phyloP scores from a whole-genome alignment of 2,329 filamentous ascomycete genomes.

The Thermoascus crustaceus region DNA sequence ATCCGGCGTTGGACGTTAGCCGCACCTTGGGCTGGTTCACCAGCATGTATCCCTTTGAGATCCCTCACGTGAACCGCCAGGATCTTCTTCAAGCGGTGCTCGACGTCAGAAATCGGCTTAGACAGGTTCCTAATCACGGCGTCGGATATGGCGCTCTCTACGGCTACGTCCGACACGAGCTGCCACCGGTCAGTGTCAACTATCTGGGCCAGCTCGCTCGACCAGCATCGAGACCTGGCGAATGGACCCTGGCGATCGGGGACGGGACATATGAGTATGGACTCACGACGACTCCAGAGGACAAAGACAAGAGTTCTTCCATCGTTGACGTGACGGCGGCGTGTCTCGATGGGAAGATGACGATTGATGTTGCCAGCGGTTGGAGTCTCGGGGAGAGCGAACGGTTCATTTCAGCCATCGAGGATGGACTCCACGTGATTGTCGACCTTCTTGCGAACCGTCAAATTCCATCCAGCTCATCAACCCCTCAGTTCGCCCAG shows the following conservation, averaged over 20 bases:
- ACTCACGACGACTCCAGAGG: background rate
- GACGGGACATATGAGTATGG: background rate
- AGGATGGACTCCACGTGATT: background rate
- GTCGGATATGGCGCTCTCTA: background rate
- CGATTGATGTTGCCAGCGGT: background rate
- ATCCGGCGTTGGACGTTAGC: conserved; percentile 3
- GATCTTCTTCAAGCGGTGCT: background rate
- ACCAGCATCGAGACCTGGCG: background rate
- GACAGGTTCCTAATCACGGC: background rate
- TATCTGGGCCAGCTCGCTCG: background rate
- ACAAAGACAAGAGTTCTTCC: background rate
- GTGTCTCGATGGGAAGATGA: background rate
- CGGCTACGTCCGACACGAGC: background rate
- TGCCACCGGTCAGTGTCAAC: background rate
- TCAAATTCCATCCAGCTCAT: background rate
- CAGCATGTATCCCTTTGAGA: conserved; percentile 4
- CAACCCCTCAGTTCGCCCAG: background rate
- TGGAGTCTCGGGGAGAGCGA: background rate
- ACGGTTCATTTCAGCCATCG: background rate
- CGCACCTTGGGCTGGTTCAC: conserved; percentile 3
- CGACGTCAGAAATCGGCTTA: background rate
- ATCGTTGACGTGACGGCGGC: background rate
- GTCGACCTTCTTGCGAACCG: background rate
- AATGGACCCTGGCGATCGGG: background rate
- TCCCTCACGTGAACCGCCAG: background rate